Base-by-base conservation (phyloP, 2,329 filamentous ascomycete species). In the Teratosphaeria viscida region DNA sequence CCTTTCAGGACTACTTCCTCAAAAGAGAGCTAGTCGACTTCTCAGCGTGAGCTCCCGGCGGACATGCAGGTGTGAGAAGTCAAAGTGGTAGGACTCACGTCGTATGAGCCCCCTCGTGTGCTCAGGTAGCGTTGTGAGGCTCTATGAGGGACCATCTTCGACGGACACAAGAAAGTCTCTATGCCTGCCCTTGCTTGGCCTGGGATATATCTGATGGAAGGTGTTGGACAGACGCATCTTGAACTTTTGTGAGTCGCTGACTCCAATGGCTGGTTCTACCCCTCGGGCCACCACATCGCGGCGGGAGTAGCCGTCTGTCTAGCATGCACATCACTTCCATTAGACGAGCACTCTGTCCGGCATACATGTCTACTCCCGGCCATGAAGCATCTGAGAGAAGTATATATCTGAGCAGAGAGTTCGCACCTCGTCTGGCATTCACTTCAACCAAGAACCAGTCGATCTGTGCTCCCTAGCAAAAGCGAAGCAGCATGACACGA, bases 1-100 rank as follows among this genome's bases (percentile, higher is more conserved):
- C 91, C 91, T 75, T 95, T 95, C 65, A 96, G 81, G 49, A 96
- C 90, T 54, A 91, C 91, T 58, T 91, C 86, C 75, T 96, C 92
- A 73, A 96, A 96, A 57, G 90, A 92, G 67, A 95, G 82, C 88
- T 92, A 62, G 86, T 54, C 49, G 57, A 57, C 60, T 63, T 63
- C 61, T 72, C 67, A 71, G 71, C 67, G 64, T 68, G 61, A 66
- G 68, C 65, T 64, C 64, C 59, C 62, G 60, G 60, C 37, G 52
- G 23, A 23, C 35, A 54, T 32, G 23, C 34, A 47, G 37, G 23
- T 43, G 7, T 26, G 23, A 26, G 14, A 26, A 47, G 19, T 49
- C 29, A 27, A 26, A 19, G 49, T 26, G 6, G 27, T 11, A 54
- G 47, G 34, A 71, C 78, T 67, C 76, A 85, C 83, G 68, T 82